Evolutionary conservation across 2,329 filamentous ascomycete species (phyloP), one percentile per base, ranked within the genome.

Genomic region (Volutella citrinella): DNA sequence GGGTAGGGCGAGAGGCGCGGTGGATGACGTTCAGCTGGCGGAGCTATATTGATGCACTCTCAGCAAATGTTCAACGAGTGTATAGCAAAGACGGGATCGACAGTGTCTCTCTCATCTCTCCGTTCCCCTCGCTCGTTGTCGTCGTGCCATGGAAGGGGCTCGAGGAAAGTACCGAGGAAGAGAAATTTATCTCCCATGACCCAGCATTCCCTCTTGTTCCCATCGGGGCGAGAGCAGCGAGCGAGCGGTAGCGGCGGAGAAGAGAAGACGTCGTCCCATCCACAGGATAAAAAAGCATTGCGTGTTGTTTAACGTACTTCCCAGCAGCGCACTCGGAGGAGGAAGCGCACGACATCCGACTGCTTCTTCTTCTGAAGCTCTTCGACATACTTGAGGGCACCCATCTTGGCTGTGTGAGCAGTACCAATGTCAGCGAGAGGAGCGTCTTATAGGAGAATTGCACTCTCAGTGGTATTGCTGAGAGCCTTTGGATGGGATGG

Each of bases 311-410:
- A 78, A 80, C 80, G 76, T 80, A 91, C 91, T 87, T 98, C 93
- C 93, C 93, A 98, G 90, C 93, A 98, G 78, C 93, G 90, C 69
- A 95, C 89, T 72, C 89, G 91, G 74, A 96, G 88, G 77, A 98
- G 85, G 83, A 98, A 98, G 79, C 90, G 90, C 79, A 97, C 87
- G 68, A 98, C 86, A 82, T 98, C 93, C 72, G 88, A 95, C 85
- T 98, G 93, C 89, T 98, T 98, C 88, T 95, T 96, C 89, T 98
- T 97, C 75, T 96, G 89, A 79, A 98, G 86, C 83, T 98, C 93
- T 84, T 98, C 94, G 77, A 98, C 88, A 80, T 95, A 98, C 80
- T 98, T 98, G 74, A 96, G 88, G 80, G 91, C 91, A 87, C 93
- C 93, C 93, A 96, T 96, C 82, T 91, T 79, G 68, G 64, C 74